Base-by-base conservation (phyloP, 305 asterid species). In the Ilex paraguariensis region DNA sequence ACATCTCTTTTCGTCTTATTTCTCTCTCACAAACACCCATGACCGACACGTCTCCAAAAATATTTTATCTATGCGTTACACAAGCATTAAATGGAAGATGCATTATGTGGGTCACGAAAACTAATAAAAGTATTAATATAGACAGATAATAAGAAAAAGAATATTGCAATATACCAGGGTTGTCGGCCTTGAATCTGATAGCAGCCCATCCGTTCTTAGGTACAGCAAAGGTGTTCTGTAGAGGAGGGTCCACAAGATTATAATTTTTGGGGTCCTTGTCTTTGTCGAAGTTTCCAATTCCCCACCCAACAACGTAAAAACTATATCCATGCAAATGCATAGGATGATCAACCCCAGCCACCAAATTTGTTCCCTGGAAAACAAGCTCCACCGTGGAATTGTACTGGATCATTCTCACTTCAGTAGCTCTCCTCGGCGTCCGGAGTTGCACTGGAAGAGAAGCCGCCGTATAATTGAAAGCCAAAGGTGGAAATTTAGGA, bases 351-450 rank as follows among this genome's bases (percentile, higher is more conserved):
- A 61, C 6, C 8, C 68, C 68, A 4, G 55, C 30, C 0, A 57
- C 61, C 59, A 63, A 57, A n/a, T 62, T 63, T 0, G 72, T 66
- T 0, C 51, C 64, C 9, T 72, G 70, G 56, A 66, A 62, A 12
- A 67, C 69, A 3, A 69, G 54, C 76, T 82, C 88, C 6, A 79
- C 81, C 54, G 73, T 77, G 0, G 78, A 63, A 68, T 77, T 77
- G 67, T 77, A 73, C 56, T 68, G 36, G 75, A 82, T 33, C 30
- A 77, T 75, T 74, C 69, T 31, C 11, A 63, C 83, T 72, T 63
- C 61, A 6, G 88, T 82, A 52, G 80, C 83, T 0, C 68, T 62
- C 12, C 63, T 75, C 3, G 83, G 68, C 7, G 71, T 66, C 6
- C 75, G 60, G 2, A 74, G n/a, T 28, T 67, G 40, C 1, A 28